Percentiles rank a stretch among this genome's conserved stretches.
phyloP scores from a whole-genome alignment of 176 grass and related monocot species.

The Carex parvula region DNA sequence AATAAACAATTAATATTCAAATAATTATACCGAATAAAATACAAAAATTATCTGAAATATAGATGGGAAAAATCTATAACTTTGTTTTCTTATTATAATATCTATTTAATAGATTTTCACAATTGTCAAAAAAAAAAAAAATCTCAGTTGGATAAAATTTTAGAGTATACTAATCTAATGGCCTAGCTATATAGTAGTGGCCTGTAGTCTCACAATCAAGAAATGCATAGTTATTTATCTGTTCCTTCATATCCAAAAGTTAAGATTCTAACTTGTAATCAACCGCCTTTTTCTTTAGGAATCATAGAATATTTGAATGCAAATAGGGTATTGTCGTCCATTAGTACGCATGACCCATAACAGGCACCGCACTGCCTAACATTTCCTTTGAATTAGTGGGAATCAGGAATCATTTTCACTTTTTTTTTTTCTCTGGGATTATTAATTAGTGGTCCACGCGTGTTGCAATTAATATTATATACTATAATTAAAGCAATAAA shows the following conservation, averaged over 20 bases:
- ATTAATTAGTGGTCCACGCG: background rate
- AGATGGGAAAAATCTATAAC: too few relatives aligned
- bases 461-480: background rate
- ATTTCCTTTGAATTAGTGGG: background rate
- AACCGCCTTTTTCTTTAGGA: background rate
- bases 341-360: background rate
- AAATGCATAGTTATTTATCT: background rate
- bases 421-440: background rate
- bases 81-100: too few relatives aligned
- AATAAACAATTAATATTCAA: too few relatives aligned
- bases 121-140: too few relatives aligned
- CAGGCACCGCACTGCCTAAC: background rate
- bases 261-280: background rate
- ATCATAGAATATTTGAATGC: constrained; percentile 7
- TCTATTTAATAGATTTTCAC: too few relatives aligned
- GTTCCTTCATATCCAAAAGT: constrained; percentile 15
- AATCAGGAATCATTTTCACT: background rate
- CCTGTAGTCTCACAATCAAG: background rate
- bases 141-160: background rate
- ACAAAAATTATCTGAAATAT: too few relatives aligned
- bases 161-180: background rate
- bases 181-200: background rate
- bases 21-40: too few relatives aligned
- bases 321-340: background rate
- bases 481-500: background rate